Base-by-base conservation (phyloP, 768 basidiomycete genomes). In the Leucocoprinus sp. region DNA sequence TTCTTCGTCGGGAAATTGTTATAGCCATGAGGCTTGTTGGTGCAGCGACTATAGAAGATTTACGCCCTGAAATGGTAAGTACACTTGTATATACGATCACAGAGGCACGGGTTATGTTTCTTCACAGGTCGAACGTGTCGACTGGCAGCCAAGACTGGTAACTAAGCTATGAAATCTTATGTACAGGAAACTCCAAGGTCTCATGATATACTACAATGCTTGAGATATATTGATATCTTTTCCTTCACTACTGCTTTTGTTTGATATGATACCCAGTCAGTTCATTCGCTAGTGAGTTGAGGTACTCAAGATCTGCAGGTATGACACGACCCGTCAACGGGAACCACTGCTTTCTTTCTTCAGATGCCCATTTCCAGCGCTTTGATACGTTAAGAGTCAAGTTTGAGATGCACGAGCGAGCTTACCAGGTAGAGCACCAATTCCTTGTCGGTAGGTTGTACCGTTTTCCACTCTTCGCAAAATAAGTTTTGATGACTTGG, bases 1-100 rank as follows among this genome's bases (percentile, higher is more conserved):
- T 93, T 28, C 60, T 95, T 40, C 70, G 83, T 56, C 77, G 78
- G 35, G 92, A 95, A 65, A 90, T 93, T 37, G 58, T 77, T 18
- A 77, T 77, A 8, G 76, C 76, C 3, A 88, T 95, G 88, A 64
- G 79, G 47, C 68, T 88, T 17, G 60, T 90, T 4, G 92, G 92
- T 23, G 88, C 76, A 28, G 68, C 70, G 36, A 75, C 64, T 31
- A 58, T 93, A 1, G 62, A 70, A 3, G 78, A 90, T 42, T 67
- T 95, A 28, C 72, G 65, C 23, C 85, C 89, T 1, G 81, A 84
- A 54, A 74, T 92, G 79, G 87, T 86, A 57, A 47, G 74, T 45
- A 24, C 15, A n/a, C 11, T 14, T 18, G 19, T 19, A 18, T 2
- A n/a, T n/a, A n/a, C n/a, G n/a, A n/a, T n/a, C n/a, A n/a, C n/a